A percentile compares a stretch with the other conserved stretches of the same genome.
phyloP scores from a whole-genome alignment of 2,329 filamentous ascomycete species.

The Parafenestella ontariensis region DNA sequence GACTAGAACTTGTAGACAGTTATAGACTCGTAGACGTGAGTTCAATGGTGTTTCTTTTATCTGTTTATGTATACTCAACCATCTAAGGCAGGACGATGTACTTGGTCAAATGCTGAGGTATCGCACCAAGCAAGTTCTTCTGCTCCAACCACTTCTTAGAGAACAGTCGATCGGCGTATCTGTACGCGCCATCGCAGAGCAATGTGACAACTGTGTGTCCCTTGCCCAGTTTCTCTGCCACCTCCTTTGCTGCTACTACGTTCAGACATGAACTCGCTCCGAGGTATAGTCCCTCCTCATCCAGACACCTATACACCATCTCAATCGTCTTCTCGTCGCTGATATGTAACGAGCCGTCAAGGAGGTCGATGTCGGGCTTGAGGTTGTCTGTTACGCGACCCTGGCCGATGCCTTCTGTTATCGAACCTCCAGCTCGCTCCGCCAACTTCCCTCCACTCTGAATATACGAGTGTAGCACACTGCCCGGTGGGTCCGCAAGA shows the following conservation, averaged over 20 bases:
- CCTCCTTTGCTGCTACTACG: constrained; percentile 92
- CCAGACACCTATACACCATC: constrained; percentile 96
- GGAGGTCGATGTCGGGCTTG: constrained; percentile 78
- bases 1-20: constrained; percentile 5
- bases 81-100: constrained; percentile 86
- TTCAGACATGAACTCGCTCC: constrained; percentile 94
- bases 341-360: constrained; percentile 86
- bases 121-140: constrained; percentile 81
- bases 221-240: constrained; percentile 86
- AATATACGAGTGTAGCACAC: constrained; percentile 91
- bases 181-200: constrained; percentile 94
- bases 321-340: constrained; percentile 93
- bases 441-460: constrained; percentile 79
- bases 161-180: constrained; percentile 94
- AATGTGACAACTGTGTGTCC: constrained; percentile 93
- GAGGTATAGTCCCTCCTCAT: constrained; percentile 94
- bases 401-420: constrained; percentile 98
- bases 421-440: constrained; percentile 84
- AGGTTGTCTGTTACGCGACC: constrained; percentile 96
- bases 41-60: constrained; percentile 1
- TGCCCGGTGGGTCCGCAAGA: constrained; percentile 92
- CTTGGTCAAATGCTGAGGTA: constrained; percentile 86
- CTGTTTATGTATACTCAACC: constrained; percentile 1
- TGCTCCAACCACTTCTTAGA: constrained; percentile 86
- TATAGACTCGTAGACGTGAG: not conserved